Percentiles rank a stretch among this genome's conserved stretches.
Evolutionary conservation across 2,329 filamentous ascomycete genomes (phyloP).

Genomic region (Aspergillus novofumigatus): DNA sequence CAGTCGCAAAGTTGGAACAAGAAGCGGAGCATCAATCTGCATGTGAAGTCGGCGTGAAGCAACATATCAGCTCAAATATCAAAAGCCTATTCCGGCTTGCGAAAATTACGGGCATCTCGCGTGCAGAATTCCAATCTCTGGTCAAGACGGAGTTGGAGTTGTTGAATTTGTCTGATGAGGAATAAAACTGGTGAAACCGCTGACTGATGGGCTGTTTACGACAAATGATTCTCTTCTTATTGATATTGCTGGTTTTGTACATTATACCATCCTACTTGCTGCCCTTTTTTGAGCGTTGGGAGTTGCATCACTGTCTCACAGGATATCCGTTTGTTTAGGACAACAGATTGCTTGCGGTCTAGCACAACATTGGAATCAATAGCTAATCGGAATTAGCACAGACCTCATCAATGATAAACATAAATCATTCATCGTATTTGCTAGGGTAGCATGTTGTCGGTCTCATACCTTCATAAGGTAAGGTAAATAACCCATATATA

Average conservation of each 20-base stretch:
- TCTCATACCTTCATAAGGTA: background rate
- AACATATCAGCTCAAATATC: slow-evolving; percentile 60
- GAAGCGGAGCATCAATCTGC: slow-evolving; percentile 49
- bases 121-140: slow-evolving; percentile 56
- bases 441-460: background rate
- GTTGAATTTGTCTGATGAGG: slow-evolving; percentile 52
- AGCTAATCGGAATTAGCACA: background rate
- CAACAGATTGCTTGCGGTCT: background rate
- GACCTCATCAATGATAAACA: background rate
- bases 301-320: background rate
- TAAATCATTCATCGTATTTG: background rate
- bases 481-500: background rate
- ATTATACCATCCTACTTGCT: slow-evolving; percentile 2
- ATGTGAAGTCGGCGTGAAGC: slow-evolving; percentile 58
- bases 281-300: slow-evolving; percentile 7
- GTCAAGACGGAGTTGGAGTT: slow-evolving; percentile 58
- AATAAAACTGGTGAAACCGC: slow-evolving; percentile 4
- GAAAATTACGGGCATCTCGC: slow-evolving; percentile 54
- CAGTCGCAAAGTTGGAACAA: slow-evolving; percentile 53
- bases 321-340: background rate
- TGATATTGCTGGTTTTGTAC: slow-evolving; percentile 17
- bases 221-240: background rate
- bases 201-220: background rate
- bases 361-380: background rate
- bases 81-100: slow-evolving; percentile 62